Evolutionary conservation across 140 eudicot genomes (phyloP), one percentile per base, ranked within the genome.

Genomic region (Senecio squalidus): DNA sequence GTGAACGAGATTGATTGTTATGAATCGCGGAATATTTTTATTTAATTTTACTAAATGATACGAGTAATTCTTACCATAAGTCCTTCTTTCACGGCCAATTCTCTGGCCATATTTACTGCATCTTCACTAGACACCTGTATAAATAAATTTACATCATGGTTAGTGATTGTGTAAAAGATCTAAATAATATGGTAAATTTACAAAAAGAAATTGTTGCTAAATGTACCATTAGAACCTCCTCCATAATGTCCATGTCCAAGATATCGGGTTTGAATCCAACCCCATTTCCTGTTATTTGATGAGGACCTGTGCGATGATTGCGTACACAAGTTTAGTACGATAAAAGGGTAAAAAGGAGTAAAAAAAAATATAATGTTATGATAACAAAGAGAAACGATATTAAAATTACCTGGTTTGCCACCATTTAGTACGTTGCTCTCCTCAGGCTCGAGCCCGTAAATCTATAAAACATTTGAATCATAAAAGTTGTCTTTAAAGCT

Each of bases 231-330:
- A 92, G 94, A 68, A 92, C 98, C 73, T 78, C 98, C 22, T 92
- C 96, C 98, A 92, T 87, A 17, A 92, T 61, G 70, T 92, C 96
- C 96, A 92, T 92, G 73, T 92, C 98, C 54, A 92, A 70, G 48
- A 92, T 92, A 40, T 88, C 95, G 0, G 98, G 98, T 54, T 92
- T 92, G 72, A 92, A 92, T 40, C 96, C 98, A 4, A 92, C 98
- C 56, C 98, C 98, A 31, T 87, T 92, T 23, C 98, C 98, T 31
- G 95, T 92, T 30, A 92, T 92, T 14, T 72, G 86, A 67, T 92
- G 98, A 72, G 98, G 98, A 29, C 98, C 98, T 91, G 38, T 21
- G 43, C 14, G 4, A 67, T 17, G 43, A 43, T 5, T 6, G 11
- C 33, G 31, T 9, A 46, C 41, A 38, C 6, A 15, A 67, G 54